Conservation (phyloP, 179 eudicot species). For the Patellifolia procumbens region DNA sequence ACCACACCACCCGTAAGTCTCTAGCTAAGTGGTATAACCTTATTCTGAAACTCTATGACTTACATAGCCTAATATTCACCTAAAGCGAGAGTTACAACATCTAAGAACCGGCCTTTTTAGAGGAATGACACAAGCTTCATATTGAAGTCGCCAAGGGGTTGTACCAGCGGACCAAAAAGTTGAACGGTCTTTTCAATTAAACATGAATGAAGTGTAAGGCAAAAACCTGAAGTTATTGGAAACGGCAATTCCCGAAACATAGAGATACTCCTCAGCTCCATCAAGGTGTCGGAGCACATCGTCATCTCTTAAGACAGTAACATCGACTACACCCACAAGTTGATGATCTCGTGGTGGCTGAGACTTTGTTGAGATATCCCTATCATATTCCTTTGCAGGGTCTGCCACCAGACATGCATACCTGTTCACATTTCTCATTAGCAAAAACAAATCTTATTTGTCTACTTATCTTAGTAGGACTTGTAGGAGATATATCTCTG, state of each 20-base stretch:
- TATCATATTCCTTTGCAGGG: slow-evolving; percentile 29
- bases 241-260: slow-evolving; percentile 93
- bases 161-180: not conserved
- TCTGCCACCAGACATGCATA: slow-evolving; percentile 94
- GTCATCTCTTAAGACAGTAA: slow-evolving; percentile 65
- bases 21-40: too few species aligned
- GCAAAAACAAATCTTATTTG: not conserved
- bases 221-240: slow-evolving; percentile 58
- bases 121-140: too few species aligned
- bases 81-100: too few species aligned
- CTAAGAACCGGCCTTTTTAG: too few species aligned
- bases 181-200: not conserved
- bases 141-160: too few species aligned
- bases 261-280: slow-evolving; percentile 71
- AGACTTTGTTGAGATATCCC: slow-evolving; percentile 1
- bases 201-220: not conserved
- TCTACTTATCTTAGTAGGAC: too few species aligned
- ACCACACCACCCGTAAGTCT: too few species aligned
- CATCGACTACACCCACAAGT: slow-evolving; percentile 88
- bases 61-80: too few species aligned
- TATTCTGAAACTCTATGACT: too few species aligned
- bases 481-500: too few species aligned
- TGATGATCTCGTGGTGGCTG: slow-evolving; percentile 19
- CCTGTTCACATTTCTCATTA: slow-evolving; percentile 39
- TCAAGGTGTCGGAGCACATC: slow-evolving; percentile 62